Evolutionary conservation across 192 early-diverging fungal species (phyloP), one percentile per base, ranked within the genome.

Genomic region (Coemansia sp.): DNA sequence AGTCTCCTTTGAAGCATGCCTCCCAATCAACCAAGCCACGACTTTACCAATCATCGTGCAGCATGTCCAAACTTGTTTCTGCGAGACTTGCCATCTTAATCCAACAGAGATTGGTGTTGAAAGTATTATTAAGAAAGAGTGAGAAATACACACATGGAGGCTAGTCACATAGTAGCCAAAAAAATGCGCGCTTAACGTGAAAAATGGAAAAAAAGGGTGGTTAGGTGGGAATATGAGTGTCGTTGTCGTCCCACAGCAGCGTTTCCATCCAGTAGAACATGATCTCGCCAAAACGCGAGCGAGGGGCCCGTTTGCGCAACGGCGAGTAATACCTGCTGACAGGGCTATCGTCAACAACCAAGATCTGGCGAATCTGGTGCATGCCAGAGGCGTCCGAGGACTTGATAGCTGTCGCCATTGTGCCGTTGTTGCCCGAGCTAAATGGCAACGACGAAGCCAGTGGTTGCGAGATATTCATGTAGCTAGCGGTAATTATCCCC

Each of bases 261-360:
- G 84, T 81, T 67, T 85, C 84, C 53, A 83, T 64, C 84, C 84
- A 85, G 81, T 85, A 83, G 68, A 85, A 81, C 45, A 85, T 39
- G 50, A 78, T 73, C 40, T 85, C 81, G 60, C 74, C 75, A 30
- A 80, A 41, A 4, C 75, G 73, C 50, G 81, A 77, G 63, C 84
- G 84, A 11, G 80, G 67, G 2, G 59, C 52, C 43, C 80, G 66
- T 62, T 75, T 75, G 64, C 77, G 77, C 39, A 80, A 59, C 20
- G 81, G 67, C 18, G 77, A 61, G 45, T 80, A 78, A 59, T 78
- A 75, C 68, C 69, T 73, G 67, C 63, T 49, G 9, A 50, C 74
- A 2, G 73, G 82, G 13, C 67, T 73, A 61, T 84, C 82, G 27
- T 84, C 82, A n/a, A 76, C 77, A 24, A 84, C 74, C 32, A 84